phyloP scores from a whole-genome alignment of 805 yeast species.

The Candida nonsorbophila region DNA sequence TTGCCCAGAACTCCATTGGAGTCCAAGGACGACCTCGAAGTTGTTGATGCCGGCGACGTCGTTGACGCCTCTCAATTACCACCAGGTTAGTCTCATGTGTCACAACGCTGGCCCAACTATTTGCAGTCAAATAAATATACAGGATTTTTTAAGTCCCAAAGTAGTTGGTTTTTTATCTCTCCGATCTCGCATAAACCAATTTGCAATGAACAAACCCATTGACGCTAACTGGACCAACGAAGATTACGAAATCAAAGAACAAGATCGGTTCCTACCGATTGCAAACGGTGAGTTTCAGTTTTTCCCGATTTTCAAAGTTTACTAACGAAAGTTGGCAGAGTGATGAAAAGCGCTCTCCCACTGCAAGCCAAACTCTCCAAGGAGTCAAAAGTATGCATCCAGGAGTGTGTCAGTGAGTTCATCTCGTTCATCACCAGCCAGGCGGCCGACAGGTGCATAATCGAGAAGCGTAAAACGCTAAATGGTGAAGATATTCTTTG shows the following conservation, averaged over 20 bases:
- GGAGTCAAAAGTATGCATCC: conserved; percentile 77
- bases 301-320: neutral
- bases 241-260: conserved; percentile 40
- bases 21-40: conserved; percentile 38
- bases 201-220: conserved; percentile 4
- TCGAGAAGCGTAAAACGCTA: conserved; percentile 70
- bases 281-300: conserved; percentile 31
- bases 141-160: too few species aligned
- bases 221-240: conserved; percentile 12
- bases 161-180: conserved; percentile 13
- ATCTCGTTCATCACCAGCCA: conserved; percentile 78
- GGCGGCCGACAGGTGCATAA: conserved; percentile 66
- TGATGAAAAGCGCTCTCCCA: conserved; percentile 73
- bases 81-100: conserved; percentile 72
- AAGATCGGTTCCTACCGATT: conserved; percentile 38
- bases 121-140: too few species aligned
- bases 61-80: conserved; percentile 90
- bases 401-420: conserved; percentile 79
- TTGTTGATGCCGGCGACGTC: conserved; percentile 54
- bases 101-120: too few species aligned
- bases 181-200: conserved; percentile 14
- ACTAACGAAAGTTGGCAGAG: conserved; percentile 46
- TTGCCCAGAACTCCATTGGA: conserved; percentile 88
- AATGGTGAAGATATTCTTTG: conserved; percentile 75
- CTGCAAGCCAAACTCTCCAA: conserved; percentile 70